These are phyloP conservation scores for Calonectria hawksworthii DNA, from an alignment of 2,329 filamentous ascomycete genomes.

Conservation along the genomic window DNA sequence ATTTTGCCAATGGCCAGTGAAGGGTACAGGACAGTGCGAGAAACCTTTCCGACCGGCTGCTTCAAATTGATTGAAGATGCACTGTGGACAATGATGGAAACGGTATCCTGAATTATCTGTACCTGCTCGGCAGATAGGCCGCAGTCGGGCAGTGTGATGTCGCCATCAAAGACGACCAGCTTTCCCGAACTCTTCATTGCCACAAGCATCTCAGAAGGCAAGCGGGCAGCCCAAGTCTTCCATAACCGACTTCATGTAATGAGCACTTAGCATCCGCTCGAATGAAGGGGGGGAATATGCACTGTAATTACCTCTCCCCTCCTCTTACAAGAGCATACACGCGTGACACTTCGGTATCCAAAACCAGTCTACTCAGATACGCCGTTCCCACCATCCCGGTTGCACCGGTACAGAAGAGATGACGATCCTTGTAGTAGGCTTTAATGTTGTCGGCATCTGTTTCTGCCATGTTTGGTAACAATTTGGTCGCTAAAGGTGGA, in stretches of 20 bases:
- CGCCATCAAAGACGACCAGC: not conserved
- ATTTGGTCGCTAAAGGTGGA: too few relatives aligned
- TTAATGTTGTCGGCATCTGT: not conserved
- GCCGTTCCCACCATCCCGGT: not conserved
- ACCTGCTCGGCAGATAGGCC: not conserved
- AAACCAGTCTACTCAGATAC: not conserved
- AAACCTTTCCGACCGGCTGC: not conserved
- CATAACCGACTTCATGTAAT: not conserved
- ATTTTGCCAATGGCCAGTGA: not conserved
- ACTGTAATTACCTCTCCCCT: not conserved
- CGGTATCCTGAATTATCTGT: not conserved
- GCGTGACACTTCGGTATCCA: not conserved
- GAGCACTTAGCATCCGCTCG: not conserved
- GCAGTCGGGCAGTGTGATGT: not conserved
- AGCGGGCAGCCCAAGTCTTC: not conserved
- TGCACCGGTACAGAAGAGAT: not conserved
- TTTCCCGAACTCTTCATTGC: not conserved
- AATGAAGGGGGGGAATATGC: not conserved
- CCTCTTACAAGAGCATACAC: not conserved
- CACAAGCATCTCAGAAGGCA: not conserved
- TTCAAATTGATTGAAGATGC: not conserved
- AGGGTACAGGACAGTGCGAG: not conserved
- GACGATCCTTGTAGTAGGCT: not conserved
- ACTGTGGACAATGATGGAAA: not conserved
- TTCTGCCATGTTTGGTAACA: not conserved